Conservation (phyloP, 2,329 filamentous ascomycete genomes). For the Fusarium miscanthi region DNA sequence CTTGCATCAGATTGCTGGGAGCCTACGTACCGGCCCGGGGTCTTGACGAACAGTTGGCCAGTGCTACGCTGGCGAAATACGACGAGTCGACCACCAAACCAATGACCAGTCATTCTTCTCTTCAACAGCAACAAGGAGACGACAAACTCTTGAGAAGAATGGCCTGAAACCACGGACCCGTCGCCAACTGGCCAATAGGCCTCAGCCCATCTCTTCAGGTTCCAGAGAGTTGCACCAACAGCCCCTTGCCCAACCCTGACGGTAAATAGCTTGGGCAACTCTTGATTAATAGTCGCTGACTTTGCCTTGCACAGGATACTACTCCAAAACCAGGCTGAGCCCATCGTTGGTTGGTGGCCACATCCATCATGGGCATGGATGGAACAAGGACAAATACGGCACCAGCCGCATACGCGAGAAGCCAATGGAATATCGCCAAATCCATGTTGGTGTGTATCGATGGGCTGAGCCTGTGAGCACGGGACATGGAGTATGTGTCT, state of each 20-base stretch:
- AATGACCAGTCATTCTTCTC: slow-evolving; percentile 33
- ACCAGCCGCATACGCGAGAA: slow-evolving; percentile 31
- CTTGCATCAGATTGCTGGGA: slow-evolving; percentile 1
- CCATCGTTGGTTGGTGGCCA: slow-evolving; percentile 16
- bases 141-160: slow-evolving; percentile 9
- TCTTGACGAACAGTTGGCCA: slow-evolving; percentile 45
- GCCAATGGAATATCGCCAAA: slow-evolving; percentile 32
- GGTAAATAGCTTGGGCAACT: slow-evolving; percentile 20
- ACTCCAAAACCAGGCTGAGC: slow-evolving; percentile 14
- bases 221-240: slow-evolving; percentile 29
- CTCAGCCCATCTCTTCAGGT: slow-evolving; percentile 14
- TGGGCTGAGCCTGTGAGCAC: slow-evolving; percentile 40
- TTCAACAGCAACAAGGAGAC: not conserved
- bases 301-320: slow-evolving; percentile 18
- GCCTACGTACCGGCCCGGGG: slow-evolving; percentile 8
- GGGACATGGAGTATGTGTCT: slow-evolving; percentile 20
- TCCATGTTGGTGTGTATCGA: slow-evolving; percentile 34
- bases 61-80: slow-evolving; percentile 42
- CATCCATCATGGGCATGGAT: not conserved
- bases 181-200: slow-evolving; percentile 38
- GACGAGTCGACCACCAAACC: slow-evolving; percentile 31
- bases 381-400: slow-evolving; percentile 18
- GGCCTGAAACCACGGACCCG: slow-evolving; percentile 11
- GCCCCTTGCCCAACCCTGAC: slow-evolving; percentile 24
- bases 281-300: slow-evolving; percentile 19